Conservation (phyloP, 805 yeast species). For the Wickerhamomyces subpelliculosus region DNA sequence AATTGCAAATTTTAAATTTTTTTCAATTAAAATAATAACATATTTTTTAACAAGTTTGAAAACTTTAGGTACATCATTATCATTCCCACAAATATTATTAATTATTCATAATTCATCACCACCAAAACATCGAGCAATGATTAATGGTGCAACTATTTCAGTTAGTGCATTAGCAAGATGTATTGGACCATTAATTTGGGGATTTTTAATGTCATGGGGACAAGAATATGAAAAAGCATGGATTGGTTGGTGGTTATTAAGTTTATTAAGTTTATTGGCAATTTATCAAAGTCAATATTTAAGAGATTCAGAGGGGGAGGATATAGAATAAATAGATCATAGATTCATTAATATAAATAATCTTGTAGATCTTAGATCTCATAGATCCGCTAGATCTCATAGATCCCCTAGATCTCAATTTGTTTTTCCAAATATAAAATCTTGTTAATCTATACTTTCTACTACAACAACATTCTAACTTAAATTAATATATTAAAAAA, state of each 20-base stretch:
- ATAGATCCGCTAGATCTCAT: no score
- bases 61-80: conserved; percentile 37
- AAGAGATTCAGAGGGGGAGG: conserved; percentile 22
- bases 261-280: conserved; percentile 21
- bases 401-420: no score
- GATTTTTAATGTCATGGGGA: conserved; percentile 34
- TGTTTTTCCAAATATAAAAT: no score
- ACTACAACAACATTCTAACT: no score
- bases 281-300: conserved; percentile 22
- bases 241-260: conserved; percentile 27
- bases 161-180: conserved; percentile 49
- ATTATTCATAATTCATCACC: conserved; percentile 49
- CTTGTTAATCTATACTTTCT: no score
- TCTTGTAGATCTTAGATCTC: no score
- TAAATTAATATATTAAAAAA: no score
- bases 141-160: conserved; percentile 52
- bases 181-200: conserved; percentile 52
- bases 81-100: conserved; percentile 46
- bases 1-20: conserved; percentile 28
- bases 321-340: conserved; percentile 14
- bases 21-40: conserved; percentile 13
- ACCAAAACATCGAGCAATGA: conserved; percentile 47
- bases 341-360: no score
- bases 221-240: conserved; percentile 23
- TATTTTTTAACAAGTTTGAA: conserved; percentile 25